Evolutionary conservation across 805 yeast genomes (phyloP).

Genomic region (Myxozyma nipponensis): DNA sequence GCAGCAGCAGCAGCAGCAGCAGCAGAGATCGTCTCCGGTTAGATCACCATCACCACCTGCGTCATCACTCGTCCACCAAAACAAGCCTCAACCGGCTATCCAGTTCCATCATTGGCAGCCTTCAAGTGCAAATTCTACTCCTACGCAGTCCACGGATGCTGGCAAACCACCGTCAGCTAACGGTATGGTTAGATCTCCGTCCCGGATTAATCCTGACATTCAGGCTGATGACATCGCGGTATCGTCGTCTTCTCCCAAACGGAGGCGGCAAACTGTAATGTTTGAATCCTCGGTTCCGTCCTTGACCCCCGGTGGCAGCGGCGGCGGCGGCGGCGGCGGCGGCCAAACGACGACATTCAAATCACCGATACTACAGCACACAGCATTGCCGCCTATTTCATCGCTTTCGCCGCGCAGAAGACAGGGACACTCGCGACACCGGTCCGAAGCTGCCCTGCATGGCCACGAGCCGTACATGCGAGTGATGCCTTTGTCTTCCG

Average conservation of each 20-base stretch:
- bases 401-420: conserved; percentile 20
- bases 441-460: conserved; percentile 28
- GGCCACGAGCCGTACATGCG: conserved; percentile 28
- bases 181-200: conserved; percentile 23
- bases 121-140: conserved; percentile 4
- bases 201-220: conserved; percentile 2
- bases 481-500: neutral
- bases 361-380: conserved; percentile 3
- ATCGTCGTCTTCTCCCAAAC: conserved; percentile 20
- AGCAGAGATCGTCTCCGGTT: too few species aligned
- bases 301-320: too few species aligned
- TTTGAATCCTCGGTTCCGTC: too few species aligned
- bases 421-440: conserved; percentile 26
- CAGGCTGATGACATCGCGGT: conserved; percentile 5
- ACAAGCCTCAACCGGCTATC: conserved; percentile 13
- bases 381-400: conserved; percentile 22
- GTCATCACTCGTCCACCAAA: neutral
- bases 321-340: conserved; percentile 1
- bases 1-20: too few species aligned
- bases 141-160: conserved; percentile 1
- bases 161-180: conserved; percentile 10
- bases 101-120: conserved; percentile 29
- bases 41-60: conserved; percentile 13
- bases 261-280: conserved; percentile 16
- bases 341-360: conserved; percentile 11